Evolutionary conservation across 2,329 filamentous ascomycete species (phyloP).

Genomic region (Pyricularia grisea): DNA sequence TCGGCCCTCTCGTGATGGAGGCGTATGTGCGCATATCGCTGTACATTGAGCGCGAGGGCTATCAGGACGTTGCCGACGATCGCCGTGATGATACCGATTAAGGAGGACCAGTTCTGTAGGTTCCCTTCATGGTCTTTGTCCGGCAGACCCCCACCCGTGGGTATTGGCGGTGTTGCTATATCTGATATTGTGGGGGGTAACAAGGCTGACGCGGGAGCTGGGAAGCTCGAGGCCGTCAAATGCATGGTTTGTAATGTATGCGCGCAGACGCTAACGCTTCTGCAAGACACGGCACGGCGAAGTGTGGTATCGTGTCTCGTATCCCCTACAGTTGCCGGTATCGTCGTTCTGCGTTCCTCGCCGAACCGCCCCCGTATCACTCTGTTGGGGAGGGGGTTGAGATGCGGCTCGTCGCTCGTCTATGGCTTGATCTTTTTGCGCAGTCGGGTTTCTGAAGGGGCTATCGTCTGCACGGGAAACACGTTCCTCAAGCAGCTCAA

Average conservation of each 20-base stretch:
- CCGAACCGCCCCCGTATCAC: not conserved
- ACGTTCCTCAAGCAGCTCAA: constrained; percentile 10
- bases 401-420: not conserved
- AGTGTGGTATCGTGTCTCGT: not conserved
- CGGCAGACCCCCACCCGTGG: constrained; percentile 6
- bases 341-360: not conserved
- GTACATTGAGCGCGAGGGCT: constrained; percentile 89
- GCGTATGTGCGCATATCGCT: constrained; percentile 87
- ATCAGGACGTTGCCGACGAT: constrained; percentile 91
- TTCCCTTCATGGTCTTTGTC: constrained; percentile 32
- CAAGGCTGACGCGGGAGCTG: not conserved
- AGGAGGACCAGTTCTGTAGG: constrained; percentile 71
- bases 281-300: not conserved
- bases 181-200: constrained; percentile 4
- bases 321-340: not conserved
- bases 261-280: not conserved
- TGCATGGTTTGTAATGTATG: constrained; percentile 7
- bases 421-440: not conserved
- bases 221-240: not conserved
- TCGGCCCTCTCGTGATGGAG: constrained; percentile 62
- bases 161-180: constrained; percentile 10
- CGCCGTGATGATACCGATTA: constrained; percentile 90
- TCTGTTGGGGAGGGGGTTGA: not conserved
- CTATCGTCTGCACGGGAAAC: not conserved
- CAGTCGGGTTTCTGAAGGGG: not conserved